phyloP scores from a whole-genome alignment of 306 rosid species.

The Hippophae gyantsensis region DNA sequence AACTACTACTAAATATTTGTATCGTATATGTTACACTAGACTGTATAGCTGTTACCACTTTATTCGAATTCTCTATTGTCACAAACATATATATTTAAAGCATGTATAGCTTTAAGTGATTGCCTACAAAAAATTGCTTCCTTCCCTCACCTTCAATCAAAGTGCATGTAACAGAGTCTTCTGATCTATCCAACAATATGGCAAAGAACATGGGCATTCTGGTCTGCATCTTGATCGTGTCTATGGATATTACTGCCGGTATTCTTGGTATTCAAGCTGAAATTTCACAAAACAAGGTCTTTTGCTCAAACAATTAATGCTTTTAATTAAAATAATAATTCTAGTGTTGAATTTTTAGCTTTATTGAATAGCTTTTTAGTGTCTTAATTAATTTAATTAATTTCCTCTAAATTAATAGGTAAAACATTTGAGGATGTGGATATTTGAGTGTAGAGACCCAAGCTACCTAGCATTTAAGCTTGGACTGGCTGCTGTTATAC shows the following conservation, averaged over 20 bases:
- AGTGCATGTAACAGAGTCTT: no score
- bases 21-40: no score
- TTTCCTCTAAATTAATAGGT: slow-evolving; percentile 24
- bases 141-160: slow-evolving; percentile 9
- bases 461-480: slow-evolving; percentile 62
- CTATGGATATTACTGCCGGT: slow-evolving; percentile 56
- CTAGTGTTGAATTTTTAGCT: background rate
- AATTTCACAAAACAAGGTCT: slow-evolving; percentile 73
- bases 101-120: no score
- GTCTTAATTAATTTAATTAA: background rate
- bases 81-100: no score
- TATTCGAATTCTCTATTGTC: no score
- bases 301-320: background rate
- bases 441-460: slow-evolving; percentile 59
- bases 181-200: slow-evolving; percentile 26
- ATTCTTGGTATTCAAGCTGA: slow-evolving; percentile 80
- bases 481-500: slow-evolving; percentile 59
- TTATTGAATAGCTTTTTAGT: background rate
- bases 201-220: slow-evolving; percentile 40
- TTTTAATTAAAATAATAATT: no score
- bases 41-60: no score
- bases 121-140: background rate
- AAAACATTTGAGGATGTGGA: slow-evolving; percentile 50
- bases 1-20: background rate
- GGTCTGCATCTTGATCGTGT: slow-evolving; percentile 44